Evolutionary conservation across 345 rosid species (phyloP).

Genomic region (Odontarrhena argentea): DNA sequence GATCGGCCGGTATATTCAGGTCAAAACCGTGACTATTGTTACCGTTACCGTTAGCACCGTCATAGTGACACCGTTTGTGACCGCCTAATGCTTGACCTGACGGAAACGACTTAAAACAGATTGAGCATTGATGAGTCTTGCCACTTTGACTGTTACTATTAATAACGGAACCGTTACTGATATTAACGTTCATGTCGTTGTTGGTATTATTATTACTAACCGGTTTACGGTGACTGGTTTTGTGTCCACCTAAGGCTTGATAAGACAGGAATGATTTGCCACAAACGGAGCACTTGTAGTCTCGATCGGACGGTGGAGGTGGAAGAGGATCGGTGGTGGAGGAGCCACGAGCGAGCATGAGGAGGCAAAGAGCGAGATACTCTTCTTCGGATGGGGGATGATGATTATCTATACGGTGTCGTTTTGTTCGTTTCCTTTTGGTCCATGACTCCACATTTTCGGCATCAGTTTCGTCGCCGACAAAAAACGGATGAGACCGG

Average conservation of each 20-base stretch:
- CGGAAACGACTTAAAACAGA: slow-evolving; percentile 73
- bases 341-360: slow-evolving; percentile 55
- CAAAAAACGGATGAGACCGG: no score
- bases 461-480: slow-evolving; percentile 18
- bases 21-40: slow-evolving; percentile 49
- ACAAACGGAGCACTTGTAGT: slow-evolving; percentile 55
- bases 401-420: slow-evolving; percentile 40
- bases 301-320: slow-evolving; percentile 31
- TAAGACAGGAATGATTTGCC: slow-evolving; percentile 52
- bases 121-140: slow-evolving; percentile 75
- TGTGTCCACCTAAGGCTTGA: slow-evolving; percentile 67
- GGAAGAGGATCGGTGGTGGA: slow-evolving; percentile 33
- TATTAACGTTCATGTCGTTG: slow-evolving; percentile 1
- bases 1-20: slow-evolving; percentile 61
- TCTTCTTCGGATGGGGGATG: slow-evolving; percentile 51
- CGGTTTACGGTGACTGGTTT: slow-evolving; percentile 60
- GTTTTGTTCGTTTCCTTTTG: slow-evolving; percentile 58
- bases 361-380: slow-evolving; percentile 57
- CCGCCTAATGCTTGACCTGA: slow-evolving; percentile 93
- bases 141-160: slow-evolving; percentile 41
- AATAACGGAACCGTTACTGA: slow-evolving; percentile 29
- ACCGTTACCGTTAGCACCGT: slow-evolving; percentile 46
- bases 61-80: slow-evolving; percentile 91
- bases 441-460: slow-evolving; percentile 45
- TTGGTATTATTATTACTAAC: slow-evolving; percentile 29